These are phyloP conservation scores for Eucalyptus curtisii DNA, from an alignment of 345 rosid species.

Conservation along the genomic window DNA sequence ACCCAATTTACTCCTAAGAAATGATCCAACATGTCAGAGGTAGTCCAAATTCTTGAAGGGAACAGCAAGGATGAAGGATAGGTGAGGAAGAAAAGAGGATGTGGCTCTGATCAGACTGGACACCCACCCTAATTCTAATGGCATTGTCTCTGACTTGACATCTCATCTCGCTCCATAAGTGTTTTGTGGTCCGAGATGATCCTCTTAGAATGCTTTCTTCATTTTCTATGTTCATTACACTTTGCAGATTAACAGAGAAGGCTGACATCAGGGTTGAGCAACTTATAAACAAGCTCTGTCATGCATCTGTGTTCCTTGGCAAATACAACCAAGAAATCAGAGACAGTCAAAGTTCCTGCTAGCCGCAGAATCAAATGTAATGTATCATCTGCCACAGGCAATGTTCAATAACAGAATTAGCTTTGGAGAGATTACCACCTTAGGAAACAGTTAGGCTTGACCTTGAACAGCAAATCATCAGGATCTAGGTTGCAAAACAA, in stretches of 20 bases:
- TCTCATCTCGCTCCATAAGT: not conserved
- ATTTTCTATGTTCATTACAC: not conserved
- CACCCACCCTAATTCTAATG: not conserved
- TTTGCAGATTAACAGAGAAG: not conserved
- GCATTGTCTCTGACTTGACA: not conserved
- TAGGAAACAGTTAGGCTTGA: not conserved
- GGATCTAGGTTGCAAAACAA: not conserved
- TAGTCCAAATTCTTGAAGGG: not conserved
- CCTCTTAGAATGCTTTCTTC: not conserved
- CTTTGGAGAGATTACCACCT: not conserved
- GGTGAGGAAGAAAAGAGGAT: not conserved
- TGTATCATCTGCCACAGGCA: not conserved
- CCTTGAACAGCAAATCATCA: not conserved
- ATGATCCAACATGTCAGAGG: not conserved
- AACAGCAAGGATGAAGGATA: not conserved
- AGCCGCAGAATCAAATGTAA: not conserved
- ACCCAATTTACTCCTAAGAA: not conserved
- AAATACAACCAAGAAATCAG: not conserved
- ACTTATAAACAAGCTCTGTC: not conserved
- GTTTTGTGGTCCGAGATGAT: not conserved
- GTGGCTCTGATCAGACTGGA: not conserved
- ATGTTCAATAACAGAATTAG: not conserved
- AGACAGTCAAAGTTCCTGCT: not conserved
- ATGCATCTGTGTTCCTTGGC: not conserved
- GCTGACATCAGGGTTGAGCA: not conserved